Percentiles rank a stretch among this genome's conserved stretches.
phyloP scores from a whole-genome alignment of 768 basidiomycete genomes.

The Russula olivacea region DNA sequence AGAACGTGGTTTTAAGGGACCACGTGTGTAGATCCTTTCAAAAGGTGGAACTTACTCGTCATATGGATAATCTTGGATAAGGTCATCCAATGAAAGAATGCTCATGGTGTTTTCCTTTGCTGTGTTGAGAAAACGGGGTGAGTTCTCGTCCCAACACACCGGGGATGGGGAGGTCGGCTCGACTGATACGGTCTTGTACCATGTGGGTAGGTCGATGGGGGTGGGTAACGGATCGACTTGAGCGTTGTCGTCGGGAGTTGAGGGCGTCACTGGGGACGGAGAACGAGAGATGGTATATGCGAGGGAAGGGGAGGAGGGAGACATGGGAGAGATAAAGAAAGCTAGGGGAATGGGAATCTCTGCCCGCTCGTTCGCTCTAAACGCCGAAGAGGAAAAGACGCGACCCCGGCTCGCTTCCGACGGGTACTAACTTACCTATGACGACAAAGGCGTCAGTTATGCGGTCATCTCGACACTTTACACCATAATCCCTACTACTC shows the following conservation, averaged over 20 bases:
- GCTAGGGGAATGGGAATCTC: not conserved
- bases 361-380: not conserved
- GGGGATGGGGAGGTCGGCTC: constrained; percentile 37
- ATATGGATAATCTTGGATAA: constrained; percentile 68
- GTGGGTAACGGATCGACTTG: constrained; percentile 48
- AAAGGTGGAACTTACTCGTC: constrained; percentile 53
- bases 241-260: constrained; percentile 59
- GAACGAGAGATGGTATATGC: constrained; percentile 56
- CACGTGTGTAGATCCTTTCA: constrained; percentile 16
- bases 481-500: too few species aligned
- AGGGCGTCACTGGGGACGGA: constrained; percentile 62
- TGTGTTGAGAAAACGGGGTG: constrained; percentile 34
- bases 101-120: constrained; percentile 46
- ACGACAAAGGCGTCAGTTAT: not conserved
- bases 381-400: not conserved
- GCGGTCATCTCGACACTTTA: too few species aligned
- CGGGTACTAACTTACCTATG: not conserved
- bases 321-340: constrained; percentile 37
- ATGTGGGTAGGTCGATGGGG: constrained; percentile 48
- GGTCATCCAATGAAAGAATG: constrained; percentile 65
- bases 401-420: not conserved
- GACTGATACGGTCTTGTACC: constrained; percentile 48
- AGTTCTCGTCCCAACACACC: constrained; percentile 40
- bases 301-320: constrained; percentile 45
- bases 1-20: constrained; percentile 20